phyloP scores from a whole-genome alignment of 495 filamentous ascomycete genomes.

The Talaromyces wortmannii region DNA sequence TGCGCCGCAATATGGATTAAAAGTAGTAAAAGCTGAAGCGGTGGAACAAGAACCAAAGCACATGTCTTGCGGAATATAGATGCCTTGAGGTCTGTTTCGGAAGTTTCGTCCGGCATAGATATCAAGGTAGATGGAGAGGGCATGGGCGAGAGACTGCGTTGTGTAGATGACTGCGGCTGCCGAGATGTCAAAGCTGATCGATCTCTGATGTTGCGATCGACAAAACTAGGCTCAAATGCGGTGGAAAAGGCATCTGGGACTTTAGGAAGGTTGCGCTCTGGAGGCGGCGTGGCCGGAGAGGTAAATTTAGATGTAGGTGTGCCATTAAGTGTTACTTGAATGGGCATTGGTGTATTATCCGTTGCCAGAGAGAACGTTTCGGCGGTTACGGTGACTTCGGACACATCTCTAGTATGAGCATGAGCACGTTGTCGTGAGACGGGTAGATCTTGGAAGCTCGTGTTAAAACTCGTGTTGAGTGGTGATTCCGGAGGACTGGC shows the following conservation, averaged over 20 bases:
- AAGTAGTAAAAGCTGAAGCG: conserved; percentile 63
- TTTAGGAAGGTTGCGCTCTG: neutral
- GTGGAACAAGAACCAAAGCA: conserved; percentile 67
- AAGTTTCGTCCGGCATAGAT: conserved; percentile 26
- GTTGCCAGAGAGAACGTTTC: conserved; percentile 9
- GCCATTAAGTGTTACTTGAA: neutral
- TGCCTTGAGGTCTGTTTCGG: conserved; percentile 38
- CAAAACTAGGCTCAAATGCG: neutral
- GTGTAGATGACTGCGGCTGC: conserved; percentile 30
- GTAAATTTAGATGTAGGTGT: neutral
- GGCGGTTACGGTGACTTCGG: conserved; percentile 35
- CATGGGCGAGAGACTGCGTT: conserved; percentile 63
- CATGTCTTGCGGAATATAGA: conserved; percentile 69
- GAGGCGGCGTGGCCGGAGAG: neutral
- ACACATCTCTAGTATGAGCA: conserved; percentile 25
- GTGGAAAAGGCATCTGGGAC: neutral
- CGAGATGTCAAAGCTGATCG: neutral
- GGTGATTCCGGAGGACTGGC: conserved; percentile 32
- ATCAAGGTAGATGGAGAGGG: conserved; percentile 61
- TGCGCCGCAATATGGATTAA: conserved; percentile 74
- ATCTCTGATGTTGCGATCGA: neutral
- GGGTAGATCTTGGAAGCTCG: neutral
- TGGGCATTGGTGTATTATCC: neutral
- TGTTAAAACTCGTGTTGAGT: conserved; percentile 15
- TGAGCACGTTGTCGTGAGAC: conserved; percentile 6